Evolutionary conservation across 2,329 filamentous ascomycete species (phyloP), one percentile per base, ranked within the genome.

Genomic region (Samsoniella hepiali): DNA sequence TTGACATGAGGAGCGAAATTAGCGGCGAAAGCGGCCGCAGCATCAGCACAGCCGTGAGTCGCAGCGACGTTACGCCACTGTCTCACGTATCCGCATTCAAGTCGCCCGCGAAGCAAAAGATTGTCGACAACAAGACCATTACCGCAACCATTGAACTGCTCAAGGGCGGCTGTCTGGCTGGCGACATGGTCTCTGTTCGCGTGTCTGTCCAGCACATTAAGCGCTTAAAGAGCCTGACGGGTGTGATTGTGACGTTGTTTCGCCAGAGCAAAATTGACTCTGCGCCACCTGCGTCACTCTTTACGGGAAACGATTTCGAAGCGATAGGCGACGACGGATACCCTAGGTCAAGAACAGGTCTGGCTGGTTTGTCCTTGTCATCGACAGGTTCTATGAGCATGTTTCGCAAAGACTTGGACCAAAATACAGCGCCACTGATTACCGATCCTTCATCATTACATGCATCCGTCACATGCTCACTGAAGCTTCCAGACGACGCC

Each of bases 331-430:
- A 94, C 68, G 91, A 96, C 65, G 91, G 90, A 70, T 96, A 93
- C 72, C 93, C 93, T 5, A 91, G 89, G 70, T 97, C 93, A 2
- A 88, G 90, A 65, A 96, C 93, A 1, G 93, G 93, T 0, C 83
- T 97, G 8, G 91, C 91, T 17, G 93, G 93, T 0, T 80, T 98
- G 34, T 96, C 93, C 1, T 81, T 98, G 47, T 91, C 91, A 1
- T 95, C 92, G 1, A 90, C 91, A 7, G 89, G 91, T 44, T 93
- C 93, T 2, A 94, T 88, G 72, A 95, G 93, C 74, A 85, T 95
- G n/a, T 98, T 97, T 73, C 89, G 95, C 61, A 98, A 98, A 74
- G 95, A 99, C 73, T 79, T 99, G 3, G 89, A 91, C 5, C 95
- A 99, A 74, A 89, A 90, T 1, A 92, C 96, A 63, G 89, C 91